Evolutionary conservation across 495 filamentous ascomycete species (phyloP), one percentile per base, ranked within the genome.

Genomic region (Aspergillus olivimuriae): DNA sequence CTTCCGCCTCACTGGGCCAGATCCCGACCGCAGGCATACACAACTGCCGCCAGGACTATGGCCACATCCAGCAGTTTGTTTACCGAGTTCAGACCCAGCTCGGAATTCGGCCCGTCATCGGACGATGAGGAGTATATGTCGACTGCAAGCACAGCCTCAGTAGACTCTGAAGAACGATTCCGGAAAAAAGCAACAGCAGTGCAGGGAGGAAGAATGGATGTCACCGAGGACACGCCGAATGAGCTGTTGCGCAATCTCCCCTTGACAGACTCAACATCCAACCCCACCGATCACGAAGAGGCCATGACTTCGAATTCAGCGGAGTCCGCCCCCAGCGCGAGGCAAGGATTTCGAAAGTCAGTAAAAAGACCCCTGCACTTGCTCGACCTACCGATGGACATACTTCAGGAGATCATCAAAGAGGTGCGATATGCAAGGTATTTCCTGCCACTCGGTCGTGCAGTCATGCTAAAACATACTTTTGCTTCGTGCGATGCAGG

Each of bases 391-490:
- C 91, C 91, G 1, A 66, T 94, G 46, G 91, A 97, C 61, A 77
- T 95, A 15, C 61, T 97, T 40, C 86, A 86, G 50, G 76, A 89
- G 48, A 91, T 97, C 43, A 79, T 94, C 41, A 91, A 89, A 66
- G 85, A 95, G 78, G 91, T 84, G 68, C 56, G 72, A 20, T 9
- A 6, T 10, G 18, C 11, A 18, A 17, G n/a, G 17, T 37, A 26
- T n/a, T n/a, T n/a, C n/a, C n/a, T 51, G 43, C 20, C 20, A 8
- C n/a, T 2, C 23, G 18, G 40, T 24, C 14, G 34, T 8, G 1
- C 11, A 14, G 5, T 33, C 18, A 37, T 15, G 12, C 17, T 26
- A 31, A 33, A 16, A 38, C n/a, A 33, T 28, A n/a, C 17, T 23
- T 10, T 15, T 21, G 26, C 41, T 23, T 20, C 18, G 18, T 19